Evolutionary conservation across 331 rosid genomes (phyloP), one percentile per base, ranked within the genome.

Genomic region (Malus hybrid): DNA sequence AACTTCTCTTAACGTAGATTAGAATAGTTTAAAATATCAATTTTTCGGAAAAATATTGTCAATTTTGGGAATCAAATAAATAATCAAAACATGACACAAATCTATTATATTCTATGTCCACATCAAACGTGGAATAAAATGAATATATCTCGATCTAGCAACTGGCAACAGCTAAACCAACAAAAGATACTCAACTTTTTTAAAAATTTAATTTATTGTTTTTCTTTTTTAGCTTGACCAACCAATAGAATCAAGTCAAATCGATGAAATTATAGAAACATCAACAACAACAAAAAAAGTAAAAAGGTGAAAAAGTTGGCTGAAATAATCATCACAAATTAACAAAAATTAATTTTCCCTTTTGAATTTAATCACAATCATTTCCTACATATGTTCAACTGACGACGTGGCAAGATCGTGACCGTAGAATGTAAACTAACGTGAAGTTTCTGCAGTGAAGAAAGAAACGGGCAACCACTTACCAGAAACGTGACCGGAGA

Each of bases 401-500:
- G 52, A 13, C 56, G 72, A 53, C 68, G 68, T 82, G 79, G 79
- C 73, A 39, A 62, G 70, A 77, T 48, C 22, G 1, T 61, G 36
- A 69, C 53, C 70, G 77, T 55, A 64, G 5, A 24, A 63, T 63
- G 32, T 15, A 28, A 28, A 28, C 61, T 7, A 48, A 52, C 28
- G 30, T 32, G 19, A 67, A 58, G 36, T 46, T 4, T 5, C 18
- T 6, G 11, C 1, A 28, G 39, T 13, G 8, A 1, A 52, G 36
- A 52, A 63, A 15, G 61, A 70, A 32, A 50, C 2, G 29, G 4
- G 19, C 14, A 44, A 33, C 6, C 13, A 58, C 68, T 36, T 3
- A 72, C 76, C 39, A 26, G 39, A 64, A 32, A 71, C 68, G 46
- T 33, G 34, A 64, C 68, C 46, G 46, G 20, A 64, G 68, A 26